Evolutionary conservation across 768 basidiomycete genomes (phyloP), one percentile per base, ranked within the genome.

Genomic region (Coprinellus aureogranulatus): DNA sequence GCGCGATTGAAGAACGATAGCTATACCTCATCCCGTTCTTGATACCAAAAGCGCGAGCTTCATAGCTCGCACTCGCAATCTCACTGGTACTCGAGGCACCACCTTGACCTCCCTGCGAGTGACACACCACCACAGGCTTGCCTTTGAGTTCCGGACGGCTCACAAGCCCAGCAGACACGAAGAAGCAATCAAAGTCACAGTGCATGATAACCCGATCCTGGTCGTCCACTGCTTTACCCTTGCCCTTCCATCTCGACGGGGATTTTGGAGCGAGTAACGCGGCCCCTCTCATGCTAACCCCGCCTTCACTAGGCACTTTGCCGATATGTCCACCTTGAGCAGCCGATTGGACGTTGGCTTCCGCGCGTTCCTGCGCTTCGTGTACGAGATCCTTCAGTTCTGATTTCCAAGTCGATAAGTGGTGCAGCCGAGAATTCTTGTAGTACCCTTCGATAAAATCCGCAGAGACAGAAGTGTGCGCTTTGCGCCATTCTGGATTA

Each of bases 171-270:
- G 88, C 96, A 1, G 91, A 87, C 11, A 98, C 95, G 67, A 99
- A 99, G 78, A 98, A 98, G 61, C 88, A 93, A 66, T 99, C 97
- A 62, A 98, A 98, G 69, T 94, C 92, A 62, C 90, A 92, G 64
- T 94, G 92, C 90, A 94, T 91, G 64, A 93, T 89, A 10, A 90
- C 83, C 16, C 81, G 79, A 42, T 85, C 81, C 31, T 77, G 79
- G 31, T 77, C 77, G 41, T 78, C 80, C 47, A 70, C 72, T 16
- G 76, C 82, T 64, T 79, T 85, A 59, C 75, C 79, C 68, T 85
- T 87, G 44, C 76, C 80, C 61, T 87, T 86, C 64, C 78, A 81
- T 59, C 80, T 83, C 68, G 65, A 40, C 0, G 85, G 81, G 8
- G 84, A 83, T 55, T 70, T 75, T 65, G 77, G 67, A 2, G 34